Evolutionary conservation across 2,329 filamentous ascomycete genomes (phyloP).

Genomic region (Capronia americana): DNA sequence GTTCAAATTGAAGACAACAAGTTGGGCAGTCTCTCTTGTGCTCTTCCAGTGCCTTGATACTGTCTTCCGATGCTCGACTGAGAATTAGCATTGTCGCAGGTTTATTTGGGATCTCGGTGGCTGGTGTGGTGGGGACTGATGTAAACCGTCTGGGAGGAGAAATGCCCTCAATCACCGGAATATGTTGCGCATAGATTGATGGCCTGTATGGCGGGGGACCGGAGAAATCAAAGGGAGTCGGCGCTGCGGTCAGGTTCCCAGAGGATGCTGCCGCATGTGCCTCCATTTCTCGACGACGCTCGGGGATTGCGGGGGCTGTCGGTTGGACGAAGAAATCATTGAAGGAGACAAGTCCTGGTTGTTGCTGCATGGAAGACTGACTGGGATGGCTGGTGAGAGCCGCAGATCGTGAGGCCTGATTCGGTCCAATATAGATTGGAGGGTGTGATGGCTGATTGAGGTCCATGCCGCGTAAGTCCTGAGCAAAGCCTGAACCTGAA

Average conservation of each 20-base stretch:
- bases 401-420: constrained; percentile 13
- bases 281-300: constrained; percentile 20
- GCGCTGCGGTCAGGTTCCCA: not conserved
- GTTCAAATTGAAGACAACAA: constrained; percentile 36
- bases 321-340: constrained; percentile 19
- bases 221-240: not conserved
- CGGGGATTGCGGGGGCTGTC: constrained; percentile 7
- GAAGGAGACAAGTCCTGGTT: not conserved
- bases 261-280: constrained; percentile 8
- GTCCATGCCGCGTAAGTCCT: constrained; percentile 27
- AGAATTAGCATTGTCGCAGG: constrained; percentile 27
- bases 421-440: not conserved
- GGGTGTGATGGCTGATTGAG: constrained; percentile 5
- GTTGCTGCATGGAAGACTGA: constrained; percentile 7
- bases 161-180: constrained; percentile 8
- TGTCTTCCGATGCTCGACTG: constrained; percentile 30
- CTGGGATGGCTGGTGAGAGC: constrained; percentile 17
- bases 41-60: constrained; percentile 30
- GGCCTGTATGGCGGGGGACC: not conserved
- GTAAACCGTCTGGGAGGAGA: not conserved
- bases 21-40: constrained; percentile 38
- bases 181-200: not conserved
- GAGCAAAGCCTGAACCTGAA: constrained; percentile 27
- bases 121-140: not conserved
- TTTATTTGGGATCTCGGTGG: constrained; percentile 15